Evolutionary conservation across 2,329 filamentous ascomycete genomes (phyloP).

Genomic region (Apiospora arundinis): DNA sequence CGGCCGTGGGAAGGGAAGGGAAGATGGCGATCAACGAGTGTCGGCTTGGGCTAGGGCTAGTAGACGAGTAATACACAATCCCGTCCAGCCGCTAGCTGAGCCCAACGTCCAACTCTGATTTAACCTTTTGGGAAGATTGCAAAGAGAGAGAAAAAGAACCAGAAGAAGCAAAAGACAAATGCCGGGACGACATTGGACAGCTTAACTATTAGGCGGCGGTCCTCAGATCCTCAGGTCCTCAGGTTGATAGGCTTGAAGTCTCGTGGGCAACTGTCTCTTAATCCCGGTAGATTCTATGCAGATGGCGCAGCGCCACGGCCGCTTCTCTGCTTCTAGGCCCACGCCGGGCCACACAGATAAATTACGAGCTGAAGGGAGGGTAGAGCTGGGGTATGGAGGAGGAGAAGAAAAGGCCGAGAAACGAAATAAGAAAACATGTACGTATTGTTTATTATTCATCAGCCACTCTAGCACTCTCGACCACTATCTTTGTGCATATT

Average conservation of each 20-base stretch:
- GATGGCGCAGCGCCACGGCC: constrained; percentile 4
- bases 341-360: neutral
- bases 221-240: neutral
- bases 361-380: constrained; percentile 4
- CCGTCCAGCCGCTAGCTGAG: constrained; percentile 7
- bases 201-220: neutral
- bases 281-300: constrained; percentile 14
- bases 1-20: constrained; percentile 5
- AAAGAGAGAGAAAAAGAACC: neutral
- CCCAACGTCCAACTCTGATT: neutral
- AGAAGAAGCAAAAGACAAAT: neutral
- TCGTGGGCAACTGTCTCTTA: constrained; percentile 7
- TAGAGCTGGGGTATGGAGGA: neutral
- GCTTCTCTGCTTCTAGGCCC: constrained; percentile 11
- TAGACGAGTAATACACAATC: constrained; percentile 7
- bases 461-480: neutral
- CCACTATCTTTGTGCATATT: neutral
- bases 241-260: constrained; percentile 10
- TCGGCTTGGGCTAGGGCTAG: too few relatives aligned
- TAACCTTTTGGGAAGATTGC: neutral
- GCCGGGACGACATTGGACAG: neutral
- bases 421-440: neutral
- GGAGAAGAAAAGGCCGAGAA: too few relatives aligned
- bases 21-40: neutral
- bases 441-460: neutral